Conservation (phyloP, 306 rosid genomes). For the Oxytropis ochrocephala region DNA sequence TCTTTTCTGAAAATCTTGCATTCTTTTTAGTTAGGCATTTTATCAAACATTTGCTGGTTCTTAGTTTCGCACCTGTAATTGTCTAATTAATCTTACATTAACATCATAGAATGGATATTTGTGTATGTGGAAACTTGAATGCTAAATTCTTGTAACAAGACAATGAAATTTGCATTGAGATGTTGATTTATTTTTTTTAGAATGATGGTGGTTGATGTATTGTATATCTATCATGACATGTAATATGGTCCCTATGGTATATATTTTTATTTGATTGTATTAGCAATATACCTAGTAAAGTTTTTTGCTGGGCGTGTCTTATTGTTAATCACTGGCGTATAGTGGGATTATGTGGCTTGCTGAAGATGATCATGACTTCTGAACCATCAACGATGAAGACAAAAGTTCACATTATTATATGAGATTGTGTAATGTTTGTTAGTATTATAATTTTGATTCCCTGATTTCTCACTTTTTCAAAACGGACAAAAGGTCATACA, state of each 20-base stretch:
- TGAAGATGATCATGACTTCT: slow-evolving; percentile 22
- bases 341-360: not conserved
- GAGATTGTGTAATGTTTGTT: not conserved
- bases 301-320: slow-evolving; percentile 28
- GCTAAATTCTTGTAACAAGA: slow-evolving; percentile 3
- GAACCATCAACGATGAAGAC: slow-evolving; percentile 34
- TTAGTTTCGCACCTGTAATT: not conserved
- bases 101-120: not conserved
- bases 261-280: slow-evolving; percentile 1
- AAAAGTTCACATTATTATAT: slow-evolving; percentile 17
- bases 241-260: slow-evolving; percentile 10
- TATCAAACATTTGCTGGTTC: slow-evolving; percentile 2
- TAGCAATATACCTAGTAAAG: slow-evolving; percentile 1
- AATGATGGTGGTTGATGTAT: not conserved
- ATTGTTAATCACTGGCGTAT: slow-evolving; percentile 20
- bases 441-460: too few relatives aligned
- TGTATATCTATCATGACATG: not conserved
- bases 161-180: slow-evolving; percentile 4
- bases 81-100: not conserved
- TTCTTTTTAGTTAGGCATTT: not conserved
- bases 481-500: not conserved
- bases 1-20: not conserved
- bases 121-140: slow-evolving; percentile 10
- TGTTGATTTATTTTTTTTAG: slow-evolving; percentile 4
- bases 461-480: not conserved